phyloP scores from a whole-genome alignment of 768 basidiomycete species.

The Termitomyces sp. region DNA sequence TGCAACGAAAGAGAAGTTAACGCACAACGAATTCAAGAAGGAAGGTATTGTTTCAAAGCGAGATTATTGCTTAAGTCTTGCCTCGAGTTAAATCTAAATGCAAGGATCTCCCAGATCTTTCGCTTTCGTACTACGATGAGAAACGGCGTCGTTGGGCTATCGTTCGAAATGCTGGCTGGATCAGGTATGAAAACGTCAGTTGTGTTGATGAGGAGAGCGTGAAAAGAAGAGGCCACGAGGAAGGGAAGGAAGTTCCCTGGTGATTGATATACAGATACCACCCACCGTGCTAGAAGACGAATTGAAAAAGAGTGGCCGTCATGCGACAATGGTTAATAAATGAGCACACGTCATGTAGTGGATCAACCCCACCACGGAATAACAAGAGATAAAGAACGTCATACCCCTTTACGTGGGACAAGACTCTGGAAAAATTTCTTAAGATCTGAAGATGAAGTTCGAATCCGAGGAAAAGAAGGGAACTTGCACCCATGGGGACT shows the following conservation, averaged over 20 bases:
- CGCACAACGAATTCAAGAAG: neutral
- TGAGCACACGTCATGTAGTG: neutral
- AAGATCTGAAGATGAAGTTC: neutral
- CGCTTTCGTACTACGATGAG: neutral
- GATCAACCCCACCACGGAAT: neutral
- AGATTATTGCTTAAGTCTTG: neutral
- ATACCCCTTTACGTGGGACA: neutral
- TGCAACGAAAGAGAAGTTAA: neutral
- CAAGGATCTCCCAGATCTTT: neutral
- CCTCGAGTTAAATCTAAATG: too few relatives aligned
- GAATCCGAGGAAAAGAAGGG: slow-evolving; percentile 1
- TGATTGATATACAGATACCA: neutral
- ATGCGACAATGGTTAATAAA: neutral
- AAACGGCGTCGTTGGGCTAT: too few relatives aligned
- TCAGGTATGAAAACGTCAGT: neutral
- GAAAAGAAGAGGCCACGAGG: neutral
- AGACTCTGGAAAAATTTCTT: neutral
- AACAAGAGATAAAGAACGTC: neutral
- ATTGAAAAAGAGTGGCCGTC: neutral
- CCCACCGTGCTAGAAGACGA: neutral
- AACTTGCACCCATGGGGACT: neutral
- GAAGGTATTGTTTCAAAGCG: neutral
- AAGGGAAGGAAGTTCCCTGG: neutral
- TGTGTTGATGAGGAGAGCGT: neutral
- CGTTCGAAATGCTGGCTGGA: too few relatives aligned